phyloP scores from a whole-genome alignment of 352 stramenopile genomes.

The Phytopythium ostracodes region DNA sequence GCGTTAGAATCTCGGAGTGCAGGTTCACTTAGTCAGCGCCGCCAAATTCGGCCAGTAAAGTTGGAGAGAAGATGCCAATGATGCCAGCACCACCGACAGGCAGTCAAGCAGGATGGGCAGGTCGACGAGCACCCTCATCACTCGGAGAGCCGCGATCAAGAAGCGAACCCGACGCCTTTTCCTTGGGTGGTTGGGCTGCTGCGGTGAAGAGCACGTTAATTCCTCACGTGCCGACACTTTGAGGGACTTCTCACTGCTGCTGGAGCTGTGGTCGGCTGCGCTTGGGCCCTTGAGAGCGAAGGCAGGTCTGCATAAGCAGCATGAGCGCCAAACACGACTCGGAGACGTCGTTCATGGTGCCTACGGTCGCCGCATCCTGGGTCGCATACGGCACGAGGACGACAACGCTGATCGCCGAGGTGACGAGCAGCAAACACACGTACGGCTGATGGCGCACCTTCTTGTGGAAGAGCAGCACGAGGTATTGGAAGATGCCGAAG shows the following conservation, averaged over 20 bases:
- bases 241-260: neutral
- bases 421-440: slow-evolving; percentile 16
- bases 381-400: slow-evolving; percentile 19
- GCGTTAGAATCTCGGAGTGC: slow-evolving; percentile 17
- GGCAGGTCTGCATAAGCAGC: slow-evolving; percentile 25
- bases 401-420: slow-evolving; percentile 9
- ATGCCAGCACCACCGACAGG: slow-evolving; percentile 14
- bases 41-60: neutral
- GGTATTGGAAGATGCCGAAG: slow-evolving; percentile 29
- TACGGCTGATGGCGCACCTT: slow-evolving; percentile 17
- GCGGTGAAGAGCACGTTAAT: neutral
- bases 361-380: slow-evolving; percentile 2
- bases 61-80: slow-evolving; percentile 16
- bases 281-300: slow-evolving; percentile 6
- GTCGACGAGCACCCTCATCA: slow-evolving; percentile 15
- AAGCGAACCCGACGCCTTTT: no score
- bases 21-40: slow-evolving; percentile 17
- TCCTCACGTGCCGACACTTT: neutral
- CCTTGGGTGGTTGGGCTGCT: neutral
- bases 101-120: slow-evolving; percentile 24
- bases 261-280: neutral
- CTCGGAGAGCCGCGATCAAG: neutral
- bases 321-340: slow-evolving; percentile 25
- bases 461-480: slow-evolving; percentile 24
- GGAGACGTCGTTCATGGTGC: slow-evolving; percentile 26